phyloP scores from a whole-genome alignment of 306 rosid species.

The Herpetospermum pedunculosum region DNA sequence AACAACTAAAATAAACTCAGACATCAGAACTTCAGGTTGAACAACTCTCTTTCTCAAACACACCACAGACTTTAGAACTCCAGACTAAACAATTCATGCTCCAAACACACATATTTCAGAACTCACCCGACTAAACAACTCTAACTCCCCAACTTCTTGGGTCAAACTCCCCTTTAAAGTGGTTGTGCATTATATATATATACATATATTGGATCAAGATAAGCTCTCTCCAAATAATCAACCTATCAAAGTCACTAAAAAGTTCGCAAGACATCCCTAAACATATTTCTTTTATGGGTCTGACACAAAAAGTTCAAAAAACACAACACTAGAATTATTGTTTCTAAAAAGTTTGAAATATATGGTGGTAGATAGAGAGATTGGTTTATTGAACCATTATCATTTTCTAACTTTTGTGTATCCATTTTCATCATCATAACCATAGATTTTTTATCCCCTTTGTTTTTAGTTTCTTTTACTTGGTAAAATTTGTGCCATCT shows the following conservation, averaged over 20 bases:
- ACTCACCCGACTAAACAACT: too few species aligned
- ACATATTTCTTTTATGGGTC: background rate
- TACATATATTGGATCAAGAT: background rate
- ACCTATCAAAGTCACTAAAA: background rate
- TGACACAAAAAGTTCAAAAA: background rate
- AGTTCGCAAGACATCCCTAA: background rate
- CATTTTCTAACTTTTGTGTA: background rate
- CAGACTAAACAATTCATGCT: too few species aligned
- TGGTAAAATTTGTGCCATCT: too few species aligned
- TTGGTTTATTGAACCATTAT: background rate
- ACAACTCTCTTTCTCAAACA: too few species aligned
- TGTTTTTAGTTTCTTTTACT: too few species aligned
- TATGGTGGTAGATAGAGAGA: background rate
- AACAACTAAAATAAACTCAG: too few species aligned
- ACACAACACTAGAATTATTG: background rate
- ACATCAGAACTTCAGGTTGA: too few species aligned
- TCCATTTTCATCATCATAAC: background rate
- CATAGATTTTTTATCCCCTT: background rate
- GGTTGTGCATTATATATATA: background rate
- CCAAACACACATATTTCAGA: too few species aligned
- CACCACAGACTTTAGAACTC: too few species aligned
- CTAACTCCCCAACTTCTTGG: too few species aligned
- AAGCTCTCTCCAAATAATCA: background rate
- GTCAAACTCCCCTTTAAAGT: too few species aligned
- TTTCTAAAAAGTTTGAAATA: background rate